Conservation (phyloP, 139 green algal species). For the Chlorella sp. region DNA sequence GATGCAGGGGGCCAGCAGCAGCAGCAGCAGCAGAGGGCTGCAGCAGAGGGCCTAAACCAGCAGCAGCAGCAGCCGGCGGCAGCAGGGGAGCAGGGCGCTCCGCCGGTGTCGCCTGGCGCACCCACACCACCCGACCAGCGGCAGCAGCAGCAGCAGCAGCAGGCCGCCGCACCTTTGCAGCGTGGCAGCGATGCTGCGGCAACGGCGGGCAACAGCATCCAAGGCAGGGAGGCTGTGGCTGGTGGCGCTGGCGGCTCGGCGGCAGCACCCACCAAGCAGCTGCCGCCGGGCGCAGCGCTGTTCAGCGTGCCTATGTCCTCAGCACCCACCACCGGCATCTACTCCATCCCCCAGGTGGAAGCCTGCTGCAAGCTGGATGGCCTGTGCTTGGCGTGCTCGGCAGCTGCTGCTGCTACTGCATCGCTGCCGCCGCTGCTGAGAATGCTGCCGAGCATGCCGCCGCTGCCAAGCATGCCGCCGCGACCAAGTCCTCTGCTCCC, state of each 20-base stretch:
- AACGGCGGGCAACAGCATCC: not conserved
- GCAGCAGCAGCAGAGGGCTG: not conserved
- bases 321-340: constrained; percentile 42
- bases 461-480: no score
- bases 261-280: not conserved
- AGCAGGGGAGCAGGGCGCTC: not conserved
- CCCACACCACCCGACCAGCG: not conserved
- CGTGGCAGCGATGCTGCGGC: not conserved
- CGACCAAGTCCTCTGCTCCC: no score
- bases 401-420: no score
- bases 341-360: constrained; percentile 19
- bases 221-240: not conserved
- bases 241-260: not conserved
- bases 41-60: not conserved
- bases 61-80: not conserved
- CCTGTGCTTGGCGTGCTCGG: no score
- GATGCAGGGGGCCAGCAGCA: not conserved
- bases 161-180: not conserved
- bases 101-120: not conserved
- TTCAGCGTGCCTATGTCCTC: constrained; percentile 38
- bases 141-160: not conserved
- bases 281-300: constrained; percentile 7
- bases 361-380: not conserved
- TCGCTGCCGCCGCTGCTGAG: no score
- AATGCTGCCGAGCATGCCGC: no score